Evolutionary conservation across 2,329 filamentous ascomycete genomes (phyloP).

Genomic region (Ascochyta rabiei): DNA sequence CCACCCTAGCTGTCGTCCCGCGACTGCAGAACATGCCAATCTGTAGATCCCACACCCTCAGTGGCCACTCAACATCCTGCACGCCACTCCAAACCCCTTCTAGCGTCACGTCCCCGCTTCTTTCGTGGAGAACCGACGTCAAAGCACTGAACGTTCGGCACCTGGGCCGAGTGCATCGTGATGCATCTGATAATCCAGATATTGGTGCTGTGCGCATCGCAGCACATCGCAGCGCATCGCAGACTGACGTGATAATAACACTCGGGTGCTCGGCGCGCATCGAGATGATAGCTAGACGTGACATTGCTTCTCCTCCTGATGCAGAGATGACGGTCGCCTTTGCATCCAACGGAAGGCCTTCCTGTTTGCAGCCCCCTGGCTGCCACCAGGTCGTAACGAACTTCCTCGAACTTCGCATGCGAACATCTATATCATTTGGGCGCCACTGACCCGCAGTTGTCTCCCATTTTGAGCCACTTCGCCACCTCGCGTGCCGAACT

Average conservation of each 20-base stretch:
- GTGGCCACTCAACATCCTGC: conserved; percentile 1
- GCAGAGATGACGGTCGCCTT: background rate
- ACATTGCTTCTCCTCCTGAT: background rate
- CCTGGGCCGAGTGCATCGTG: conserved; percentile 5
- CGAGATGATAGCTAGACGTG: background rate
- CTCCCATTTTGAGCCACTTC: background rate
- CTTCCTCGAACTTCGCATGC: background rate
- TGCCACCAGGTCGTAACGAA: background rate
- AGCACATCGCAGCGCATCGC: background rate
- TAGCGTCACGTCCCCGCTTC: conserved; percentile 14
- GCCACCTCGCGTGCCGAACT: conserved; percentile 1
- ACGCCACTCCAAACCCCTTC: background rate
- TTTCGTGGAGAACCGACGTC: conserved; percentile 19
- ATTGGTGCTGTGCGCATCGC: background rate
- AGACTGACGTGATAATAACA: background rate
- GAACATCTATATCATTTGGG: background rate
- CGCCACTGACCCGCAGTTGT: conserved; percentile 1
- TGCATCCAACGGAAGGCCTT: background rate
- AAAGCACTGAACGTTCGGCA: conserved; percentile 11
- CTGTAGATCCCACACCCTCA: conserved; percentile 19
- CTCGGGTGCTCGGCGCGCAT: background rate
- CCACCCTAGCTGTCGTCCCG: conserved; percentile 8
- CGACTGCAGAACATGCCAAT: conserved; percentile 19
- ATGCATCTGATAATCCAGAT: conserved; percentile 5
- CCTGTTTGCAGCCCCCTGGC: background rate